Conservation (phyloP, 257 asterid genomes). For the Asclepias syriaca region DNA sequence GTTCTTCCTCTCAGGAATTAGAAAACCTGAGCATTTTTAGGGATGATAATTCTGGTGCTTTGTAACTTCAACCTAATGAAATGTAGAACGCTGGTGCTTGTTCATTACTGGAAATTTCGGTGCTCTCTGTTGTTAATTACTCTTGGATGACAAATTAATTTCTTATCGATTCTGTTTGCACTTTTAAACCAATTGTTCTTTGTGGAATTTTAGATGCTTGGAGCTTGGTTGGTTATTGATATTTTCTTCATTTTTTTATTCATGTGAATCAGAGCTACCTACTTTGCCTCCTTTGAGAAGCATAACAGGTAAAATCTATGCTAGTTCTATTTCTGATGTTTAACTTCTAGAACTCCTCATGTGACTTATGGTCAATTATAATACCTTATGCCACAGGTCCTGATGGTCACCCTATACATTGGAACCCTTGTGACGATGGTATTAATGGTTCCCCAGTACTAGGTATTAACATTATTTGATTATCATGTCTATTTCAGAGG, state of each 20-base stretch:
- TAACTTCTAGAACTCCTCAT: neutral
- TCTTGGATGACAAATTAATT: neutral
- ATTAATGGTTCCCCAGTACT: neutral
- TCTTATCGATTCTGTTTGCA: neutral
- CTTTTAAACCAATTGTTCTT: neutral
- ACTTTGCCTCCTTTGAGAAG: slow-evolving; percentile 63
- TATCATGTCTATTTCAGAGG: neutral
- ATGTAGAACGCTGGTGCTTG: neutral
- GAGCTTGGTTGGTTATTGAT: neutral
- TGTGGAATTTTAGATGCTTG: neutral
- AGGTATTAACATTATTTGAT: neutral
- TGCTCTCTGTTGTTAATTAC: neutral
- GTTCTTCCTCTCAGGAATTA: neutral
- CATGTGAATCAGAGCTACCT: slow-evolving; percentile 41
- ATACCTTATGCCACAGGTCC: slow-evolving; percentile 15
- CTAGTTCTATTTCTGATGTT: neutral
- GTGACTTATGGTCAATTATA: neutral
- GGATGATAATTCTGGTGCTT: neutral
- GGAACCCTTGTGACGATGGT: neutral
- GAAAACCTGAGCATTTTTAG: neutral
- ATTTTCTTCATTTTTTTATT: neutral
- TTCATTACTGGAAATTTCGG: too few species aligned
- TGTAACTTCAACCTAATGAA: neutral
- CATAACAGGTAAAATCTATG: slow-evolving; percentile 39
- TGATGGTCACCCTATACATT: neutral